These are phyloP conservation scores for Candida stauntonica DNA, from an alignment of 805 yeast genomes.

Conservation along the genomic window DNA sequence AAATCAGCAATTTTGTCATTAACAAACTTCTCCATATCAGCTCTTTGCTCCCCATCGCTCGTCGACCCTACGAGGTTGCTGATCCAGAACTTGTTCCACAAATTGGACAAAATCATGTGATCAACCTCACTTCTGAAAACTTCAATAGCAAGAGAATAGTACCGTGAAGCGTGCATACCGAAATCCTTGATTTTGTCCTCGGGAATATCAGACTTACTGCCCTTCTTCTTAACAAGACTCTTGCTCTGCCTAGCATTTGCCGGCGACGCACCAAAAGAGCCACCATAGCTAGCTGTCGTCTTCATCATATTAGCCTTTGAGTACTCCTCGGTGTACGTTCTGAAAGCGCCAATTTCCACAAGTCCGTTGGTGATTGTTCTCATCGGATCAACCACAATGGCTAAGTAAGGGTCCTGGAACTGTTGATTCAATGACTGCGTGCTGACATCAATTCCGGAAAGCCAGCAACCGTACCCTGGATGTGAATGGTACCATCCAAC, in stretches of 20 bases:
- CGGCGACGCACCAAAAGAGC: conserved; percentile 16
- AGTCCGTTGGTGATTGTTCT: conserved; percentile 56
- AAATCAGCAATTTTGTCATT: conserved; percentile 13
- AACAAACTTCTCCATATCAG: conserved; percentile 8
- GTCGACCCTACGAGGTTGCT: conserved; percentile 29
- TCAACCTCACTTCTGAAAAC: conserved; percentile 54
- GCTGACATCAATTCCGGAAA: conserved; percentile 87
- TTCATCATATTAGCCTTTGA: conserved; percentile 10
- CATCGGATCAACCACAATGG: conserved; percentile 82
- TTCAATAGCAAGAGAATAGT: conserved; percentile 61
- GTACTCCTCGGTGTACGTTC: conserved; percentile 52
- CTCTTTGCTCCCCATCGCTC: conserved; percentile 10
- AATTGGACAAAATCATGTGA: conserved; percentile 36
- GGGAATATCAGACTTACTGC: conserved; percentile 32
- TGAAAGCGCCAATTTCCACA: conserved; percentile 84
- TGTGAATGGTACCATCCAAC: conserved; percentile 99
- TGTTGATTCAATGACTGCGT: conserved; percentile 83
- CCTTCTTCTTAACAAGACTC: conserved; percentile 1
- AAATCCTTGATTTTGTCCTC: conserved; percentile 53
- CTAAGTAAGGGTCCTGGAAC: conserved; percentile 88
- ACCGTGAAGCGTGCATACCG: conserved; percentile 67
- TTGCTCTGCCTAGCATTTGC: conserved; percentile 7
- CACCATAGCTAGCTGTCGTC: conserved; percentile 2
- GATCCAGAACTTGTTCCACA: conserved; percentile 47
- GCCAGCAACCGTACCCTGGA: conserved; percentile 97